These are phyloP conservation scores for Cicer bijugum DNA, from an alignment of 306 rosid genomes.

Conservation along the genomic window DNA sequence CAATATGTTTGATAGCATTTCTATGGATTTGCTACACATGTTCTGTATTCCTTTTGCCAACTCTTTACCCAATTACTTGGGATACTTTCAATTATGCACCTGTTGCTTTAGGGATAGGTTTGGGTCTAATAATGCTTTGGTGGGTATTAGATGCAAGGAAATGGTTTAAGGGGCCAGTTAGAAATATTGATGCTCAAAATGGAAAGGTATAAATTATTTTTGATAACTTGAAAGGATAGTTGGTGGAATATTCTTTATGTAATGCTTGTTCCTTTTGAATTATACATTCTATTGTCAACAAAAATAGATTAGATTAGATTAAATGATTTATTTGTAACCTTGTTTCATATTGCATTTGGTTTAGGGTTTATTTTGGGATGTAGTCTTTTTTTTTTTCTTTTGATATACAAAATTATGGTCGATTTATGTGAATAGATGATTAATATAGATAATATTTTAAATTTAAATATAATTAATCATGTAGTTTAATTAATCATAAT, in stretches of 20 bases:
- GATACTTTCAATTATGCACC: conserved; percentile 85
- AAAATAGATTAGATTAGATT: no score
- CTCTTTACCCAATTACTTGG: conserved; percentile 71
- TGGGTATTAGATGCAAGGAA: conserved; percentile 87
- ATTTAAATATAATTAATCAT: no score
- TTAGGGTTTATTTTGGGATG: no score
- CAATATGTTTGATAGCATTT: conserved; percentile 71
- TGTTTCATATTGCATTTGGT: no score
- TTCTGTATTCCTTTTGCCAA: conserved; percentile 82
- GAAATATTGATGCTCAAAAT: conserved; percentile 66
- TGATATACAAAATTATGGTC: no score
- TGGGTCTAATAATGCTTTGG: conserved; percentile 81
- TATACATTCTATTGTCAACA: conserved; percentile 18
- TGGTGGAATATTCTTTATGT: conserved; percentile 22
- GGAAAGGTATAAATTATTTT: conserved; percentile 52
- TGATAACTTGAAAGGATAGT: conserved; percentile 16
- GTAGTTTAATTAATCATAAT: no score
- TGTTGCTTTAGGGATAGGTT: conserved; percentile 63
- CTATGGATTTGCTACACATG: conserved; percentile 89
- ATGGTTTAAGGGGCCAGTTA: conserved; percentile 90
- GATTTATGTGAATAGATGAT: no score
- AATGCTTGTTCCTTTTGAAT: conserved; percentile 28
- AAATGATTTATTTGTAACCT: no score
- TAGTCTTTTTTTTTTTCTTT: no score
- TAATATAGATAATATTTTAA: no score